A percentile compares a stretch with the other conserved stretches of the same genome.
Conservation (phyloP, 2,329 filamentous ascomycete genomes). For the Parastagonospora nodorum region DNA sequence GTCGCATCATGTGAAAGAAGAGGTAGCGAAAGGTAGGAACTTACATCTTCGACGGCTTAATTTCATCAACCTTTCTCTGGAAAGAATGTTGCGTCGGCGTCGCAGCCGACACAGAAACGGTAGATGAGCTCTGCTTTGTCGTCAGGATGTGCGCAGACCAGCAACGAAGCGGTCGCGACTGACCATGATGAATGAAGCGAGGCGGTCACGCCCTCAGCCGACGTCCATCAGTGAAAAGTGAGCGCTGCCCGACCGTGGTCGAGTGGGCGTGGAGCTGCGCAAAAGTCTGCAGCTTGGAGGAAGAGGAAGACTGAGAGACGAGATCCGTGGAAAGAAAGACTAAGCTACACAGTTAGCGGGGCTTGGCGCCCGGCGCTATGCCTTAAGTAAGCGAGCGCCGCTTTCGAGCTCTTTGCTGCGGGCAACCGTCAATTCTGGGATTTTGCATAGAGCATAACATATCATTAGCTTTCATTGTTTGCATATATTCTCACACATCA, state of each 20-base stretch:
- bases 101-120: conserved; percentile 73
- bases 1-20: conserved; percentile 71
- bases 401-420: conserved; percentile 18
- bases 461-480: conserved; percentile 15
- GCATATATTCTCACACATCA: conserved; percentile 8
- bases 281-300: conserved; percentile 34
- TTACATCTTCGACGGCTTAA: conserved; percentile 90
- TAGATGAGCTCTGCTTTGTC: conserved; percentile 62
- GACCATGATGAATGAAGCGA: conserved; percentile 46
- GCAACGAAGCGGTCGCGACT: conserved; percentile 6
- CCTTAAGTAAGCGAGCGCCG: conserved; percentile 18
- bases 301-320: conserved; percentile 23
- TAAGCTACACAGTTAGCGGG: conserved; percentile 31
- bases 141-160: conserved; percentile 16
- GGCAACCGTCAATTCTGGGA: conserved; percentile 14
- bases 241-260: conserved; percentile 40
- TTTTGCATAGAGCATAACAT: conserved; percentile 17
- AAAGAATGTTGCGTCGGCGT: conserved; percentile 75
- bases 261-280: conserved; percentile 34
- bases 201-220: conserved; percentile 38
- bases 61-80: conserved; percentile 79
- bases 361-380: conserved; percentile 21
- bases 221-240: conserved; percentile 41
- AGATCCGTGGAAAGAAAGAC: conserved; percentile 31
- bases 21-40: conserved; percentile 34